Evolutionary conservation across 176 grass and related monocot species (phyloP).

Genomic region (Paspalum notatum): DNA sequence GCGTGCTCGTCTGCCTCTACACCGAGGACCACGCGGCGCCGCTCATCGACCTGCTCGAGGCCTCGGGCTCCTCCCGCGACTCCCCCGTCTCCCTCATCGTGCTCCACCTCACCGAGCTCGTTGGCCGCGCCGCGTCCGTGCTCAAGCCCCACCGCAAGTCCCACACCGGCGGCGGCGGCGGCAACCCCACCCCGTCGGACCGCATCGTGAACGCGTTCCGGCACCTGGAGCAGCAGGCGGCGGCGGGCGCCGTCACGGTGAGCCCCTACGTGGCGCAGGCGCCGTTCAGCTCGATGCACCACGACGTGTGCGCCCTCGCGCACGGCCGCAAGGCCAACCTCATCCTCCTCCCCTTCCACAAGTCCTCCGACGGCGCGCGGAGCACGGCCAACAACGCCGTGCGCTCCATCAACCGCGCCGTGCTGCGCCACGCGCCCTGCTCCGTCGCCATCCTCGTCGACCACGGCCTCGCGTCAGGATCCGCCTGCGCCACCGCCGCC

Average conservation of each 20-base stretch:
- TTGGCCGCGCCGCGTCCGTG: slow-evolving; percentile 41
- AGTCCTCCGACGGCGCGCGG: slow-evolving; percentile 45
- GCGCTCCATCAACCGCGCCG: slow-evolving; percentile 50
- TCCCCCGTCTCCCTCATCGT: slow-evolving; percentile 52
- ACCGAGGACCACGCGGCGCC: slow-evolving; percentile 62
- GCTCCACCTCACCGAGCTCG: slow-evolving; percentile 64
- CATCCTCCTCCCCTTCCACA: slow-evolving; percentile 74
- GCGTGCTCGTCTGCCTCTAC: slow-evolving; percentile 53
- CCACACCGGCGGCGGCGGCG: neutral
- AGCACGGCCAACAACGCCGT: slow-evolving; percentile 47
- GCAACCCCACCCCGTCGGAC: slow-evolving; percentile 33
- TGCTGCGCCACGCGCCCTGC: slow-evolving; percentile 55
- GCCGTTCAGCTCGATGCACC: slow-evolving; percentile 51
- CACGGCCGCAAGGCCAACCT: slow-evolving; percentile 54
- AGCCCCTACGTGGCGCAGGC: slow-evolving; percentile 51
- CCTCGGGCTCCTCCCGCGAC: slow-evolving; percentile 14
- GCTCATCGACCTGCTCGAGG: slow-evolving; percentile 53
- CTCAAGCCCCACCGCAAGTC: neutral
- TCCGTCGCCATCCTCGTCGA: neutral
- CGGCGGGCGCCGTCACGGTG: slow-evolving; percentile 35
- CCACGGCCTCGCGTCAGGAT: slow-evolving; percentile 16
- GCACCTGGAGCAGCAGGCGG: slow-evolving; percentile 54
- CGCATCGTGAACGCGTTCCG: slow-evolving; percentile 67
- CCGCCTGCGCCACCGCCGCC: slow-evolving; percentile 7
- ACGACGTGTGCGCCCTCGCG: slow-evolving; percentile 54